Evolutionary conservation across 768 basidiomycete genomes (phyloP).

Genomic region (Atractiella rhizophila): DNA sequence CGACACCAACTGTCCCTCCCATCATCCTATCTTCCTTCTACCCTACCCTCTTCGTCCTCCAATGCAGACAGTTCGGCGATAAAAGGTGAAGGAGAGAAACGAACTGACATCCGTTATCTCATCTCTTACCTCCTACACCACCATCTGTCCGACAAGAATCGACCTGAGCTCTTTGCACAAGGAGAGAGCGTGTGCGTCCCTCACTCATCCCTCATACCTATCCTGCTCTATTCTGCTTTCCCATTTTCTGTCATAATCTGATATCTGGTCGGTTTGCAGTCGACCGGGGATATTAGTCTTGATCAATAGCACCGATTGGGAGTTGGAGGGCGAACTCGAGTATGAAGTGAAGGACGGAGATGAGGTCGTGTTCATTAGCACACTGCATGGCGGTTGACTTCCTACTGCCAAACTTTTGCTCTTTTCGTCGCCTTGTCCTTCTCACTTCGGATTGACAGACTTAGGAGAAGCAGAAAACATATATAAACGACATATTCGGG

Average conservation of each 20-base stretch:
- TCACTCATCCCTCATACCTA: background rate
- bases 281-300: constrained; percentile 89
- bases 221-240: background rate
- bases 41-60: constrained; percentile 11
- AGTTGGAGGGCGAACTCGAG: constrained; percentile 77
- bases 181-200: constrained; percentile 48
- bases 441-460: too few relatives aligned
- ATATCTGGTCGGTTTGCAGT: constrained; percentile 24
- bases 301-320: constrained; percentile 96
- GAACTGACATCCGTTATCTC: constrained; percentile 45
- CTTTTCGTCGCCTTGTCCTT: too few relatives aligned
- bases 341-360: constrained; percentile 54
- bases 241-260: background rate
- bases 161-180: constrained; percentile 72
- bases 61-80: constrained; percentile 2
- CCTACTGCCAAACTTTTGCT: too few relatives aligned
- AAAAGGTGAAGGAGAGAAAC: constrained; percentile 20
- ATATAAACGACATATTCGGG: too few relatives aligned
- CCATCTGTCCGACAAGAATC: constrained; percentile 39
- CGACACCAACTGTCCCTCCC: constrained; percentile 36
- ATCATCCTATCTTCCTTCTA: constrained; percentile 20
- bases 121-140: constrained; percentile 52
- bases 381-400: constrained; percentile 72
- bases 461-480: too few relatives aligned
- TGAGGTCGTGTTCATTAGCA: constrained; percentile 89